Evolutionary conservation across 2,329 filamentous ascomycete genomes (phyloP).

Genomic region (Diaporthe eres): DNA sequence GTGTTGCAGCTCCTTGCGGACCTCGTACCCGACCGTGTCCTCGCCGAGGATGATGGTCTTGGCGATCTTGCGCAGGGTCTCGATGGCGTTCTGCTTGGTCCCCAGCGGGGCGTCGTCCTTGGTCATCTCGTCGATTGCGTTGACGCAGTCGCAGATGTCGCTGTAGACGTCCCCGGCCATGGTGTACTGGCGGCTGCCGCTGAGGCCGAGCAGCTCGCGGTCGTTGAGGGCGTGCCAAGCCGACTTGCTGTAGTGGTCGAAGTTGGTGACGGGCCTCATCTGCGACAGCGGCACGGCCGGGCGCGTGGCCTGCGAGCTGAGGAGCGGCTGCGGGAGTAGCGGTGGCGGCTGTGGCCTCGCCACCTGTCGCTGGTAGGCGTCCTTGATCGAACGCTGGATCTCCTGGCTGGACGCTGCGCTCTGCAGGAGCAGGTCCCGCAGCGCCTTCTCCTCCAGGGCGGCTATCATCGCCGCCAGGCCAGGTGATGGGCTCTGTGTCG

Average conservation of each 20-base stretch:
- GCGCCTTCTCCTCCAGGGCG: conserved; percentile 28
- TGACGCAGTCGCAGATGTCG: conserved; percentile 27
- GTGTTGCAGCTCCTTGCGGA: conserved; percentile 26
- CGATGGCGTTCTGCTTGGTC: conserved; percentile 38
- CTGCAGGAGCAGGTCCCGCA: conserved; percentile 28
- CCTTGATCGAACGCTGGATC: conserved; percentile 15
- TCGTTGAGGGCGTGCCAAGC: conserved; percentile 35
- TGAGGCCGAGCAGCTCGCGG: conserved; percentile 12
- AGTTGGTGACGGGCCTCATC: conserved; percentile 33
- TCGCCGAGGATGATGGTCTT: conserved; percentile 33
- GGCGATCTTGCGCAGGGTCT: conserved; percentile 42
- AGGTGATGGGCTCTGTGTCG: neutral
- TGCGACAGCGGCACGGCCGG: conserved; percentile 18
- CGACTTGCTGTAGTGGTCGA: conserved; percentile 35
- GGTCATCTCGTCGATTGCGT: conserved; percentile 30
- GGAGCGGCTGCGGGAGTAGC: conserved; percentile 8
- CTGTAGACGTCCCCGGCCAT: conserved; percentile 22
- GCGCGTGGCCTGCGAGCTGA: neutral
- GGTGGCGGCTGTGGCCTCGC: conserved; percentile 7
- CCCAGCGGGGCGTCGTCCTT: conserved; percentile 22
- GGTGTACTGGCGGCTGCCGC: conserved; percentile 33
- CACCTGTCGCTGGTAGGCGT: conserved; percentile 16
- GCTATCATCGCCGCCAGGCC: conserved; percentile 29
- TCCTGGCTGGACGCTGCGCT: conserved; percentile 20
- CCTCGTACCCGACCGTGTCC: conserved; percentile 27